Evolutionary conservation across 768 basidiomycete genomes (phyloP).

Genomic region (Russula sp.): DNA sequence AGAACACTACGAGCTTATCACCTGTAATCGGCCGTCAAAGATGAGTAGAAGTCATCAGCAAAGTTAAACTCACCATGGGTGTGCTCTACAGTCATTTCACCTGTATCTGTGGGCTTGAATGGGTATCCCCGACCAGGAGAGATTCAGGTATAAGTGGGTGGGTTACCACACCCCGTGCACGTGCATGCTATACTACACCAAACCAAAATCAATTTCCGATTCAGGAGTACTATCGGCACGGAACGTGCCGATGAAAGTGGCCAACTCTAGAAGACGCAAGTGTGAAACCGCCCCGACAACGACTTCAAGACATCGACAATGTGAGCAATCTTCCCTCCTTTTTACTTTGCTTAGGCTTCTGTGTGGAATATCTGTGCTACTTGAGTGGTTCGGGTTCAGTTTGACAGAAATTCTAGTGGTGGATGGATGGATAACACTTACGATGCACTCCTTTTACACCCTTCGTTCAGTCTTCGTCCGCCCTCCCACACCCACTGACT

Average conservation of each 20-base stretch:
- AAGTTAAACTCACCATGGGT: background rate
- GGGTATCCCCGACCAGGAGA: no score
- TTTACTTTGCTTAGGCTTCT: background rate
- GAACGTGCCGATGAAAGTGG: conserved; percentile 9
- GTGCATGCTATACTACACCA: background rate
- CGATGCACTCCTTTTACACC: conserved; percentile 30
- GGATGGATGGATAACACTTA: conserved; percentile 28
- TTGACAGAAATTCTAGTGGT: conserved; percentile 22
- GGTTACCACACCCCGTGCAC: background rate
- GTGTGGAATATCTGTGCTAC: background rate
- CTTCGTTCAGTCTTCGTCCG: background rate
- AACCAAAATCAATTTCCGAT: background rate
- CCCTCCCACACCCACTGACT: background rate
- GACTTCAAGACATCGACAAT: conserved; percentile 38
- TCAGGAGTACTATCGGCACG: conserved; percentile 8
- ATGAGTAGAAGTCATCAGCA: background rate
- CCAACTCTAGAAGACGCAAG: conserved; percentile 18
- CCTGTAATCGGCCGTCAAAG: conserved; percentile 30
- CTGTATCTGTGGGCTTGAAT: no score
- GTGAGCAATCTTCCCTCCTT: conserved; percentile 32
- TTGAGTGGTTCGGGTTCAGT: conserved; percentile 5
- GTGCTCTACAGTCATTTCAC: conserved; percentile 10
- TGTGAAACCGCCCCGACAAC: conserved; percentile 26
- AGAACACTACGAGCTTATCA: conserved; percentile 59
- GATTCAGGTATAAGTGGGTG: no score